Base-by-base conservation (phyloP, 805 yeast species). In the Candida nonsorbophila region DNA sequence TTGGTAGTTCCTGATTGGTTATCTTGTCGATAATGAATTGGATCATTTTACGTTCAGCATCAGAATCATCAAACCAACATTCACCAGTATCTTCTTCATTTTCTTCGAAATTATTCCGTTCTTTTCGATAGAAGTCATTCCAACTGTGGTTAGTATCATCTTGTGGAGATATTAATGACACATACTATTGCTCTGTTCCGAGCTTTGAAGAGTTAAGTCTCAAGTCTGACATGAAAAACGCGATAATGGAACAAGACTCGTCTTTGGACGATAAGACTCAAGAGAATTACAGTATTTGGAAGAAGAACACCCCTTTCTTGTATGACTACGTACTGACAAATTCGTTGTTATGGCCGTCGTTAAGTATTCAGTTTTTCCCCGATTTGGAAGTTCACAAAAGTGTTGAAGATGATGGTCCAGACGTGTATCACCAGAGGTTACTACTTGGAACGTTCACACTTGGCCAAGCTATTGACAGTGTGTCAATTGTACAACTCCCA, bases 41-140 rank as follows among this genome's bases (percentile, higher is more conserved):
- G n/a, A 83, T 68, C 77, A 92, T 81, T 49, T 77, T 81, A 35
- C 67, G 69, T 49, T 90, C 97, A 0, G 98, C 97, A 46, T 82
- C 87, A n/a, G 84, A 80, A 47, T 92, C 98, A 41, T 83, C 78
- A 55, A 92, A 92, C 98, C 98, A 92, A 53, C 88, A 74, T 54
- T 92, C 97, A 2, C 99, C 99, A 0, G 87, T 79, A 51, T 92
- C 97, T 12, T 80, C 69, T 11, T 82, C 76, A 50, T 90, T 84
- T 16, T 74, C 74, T 22, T 64, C 55, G 46, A 84, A 90, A 56
- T 90, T 90, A 16, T 52, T 44, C 38, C 74, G 72, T 48, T 90
- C 98, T 13, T 74, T 49, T 24, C 74, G 62, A 55, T 90, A 90
- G 53, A 90, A 84, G 30, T 79, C 73, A 54, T 92, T 88, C 97